Conservation (phyloP, 2,329 filamentous ascomycete species). For the Coniochaeta sp. region DNA sequence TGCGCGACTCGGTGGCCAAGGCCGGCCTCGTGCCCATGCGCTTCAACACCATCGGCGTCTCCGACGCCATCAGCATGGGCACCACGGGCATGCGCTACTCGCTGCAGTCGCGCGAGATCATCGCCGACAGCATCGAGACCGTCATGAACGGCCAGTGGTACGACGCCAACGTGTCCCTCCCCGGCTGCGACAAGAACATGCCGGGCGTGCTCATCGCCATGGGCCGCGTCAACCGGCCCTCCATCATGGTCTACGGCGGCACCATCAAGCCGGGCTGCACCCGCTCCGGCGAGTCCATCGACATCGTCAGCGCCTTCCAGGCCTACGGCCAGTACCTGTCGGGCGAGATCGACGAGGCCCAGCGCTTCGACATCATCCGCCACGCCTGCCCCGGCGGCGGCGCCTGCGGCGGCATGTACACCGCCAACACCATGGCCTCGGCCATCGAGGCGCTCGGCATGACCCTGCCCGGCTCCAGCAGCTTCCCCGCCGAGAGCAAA, state of each 20-base stretch:
- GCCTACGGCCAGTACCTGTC: conserved; percentile 92
- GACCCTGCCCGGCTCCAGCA: conserved; percentile 76
- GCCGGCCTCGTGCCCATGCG: conserved; percentile 87
- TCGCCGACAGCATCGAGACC: conserved; percentile 96
- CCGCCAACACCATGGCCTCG: conserved; percentile 69
- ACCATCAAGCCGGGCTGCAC: conserved; percentile 90
- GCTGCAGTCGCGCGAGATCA: conserved; percentile 89
- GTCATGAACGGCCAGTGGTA: conserved; percentile 99
- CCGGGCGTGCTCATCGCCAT: conserved; percentile 87
- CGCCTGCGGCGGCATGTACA: conserved; percentile 83
- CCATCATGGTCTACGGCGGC: conserved; percentile 96
- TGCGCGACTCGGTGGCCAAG: conserved; percentile 53
- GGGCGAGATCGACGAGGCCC: conserved; percentile 82
- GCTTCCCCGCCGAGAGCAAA: conserved; percentile 67
- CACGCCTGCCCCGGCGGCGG: conserved; percentile 81
- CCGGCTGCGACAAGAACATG: conserved; percentile 99
- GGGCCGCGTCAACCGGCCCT: conserved; percentile 88
- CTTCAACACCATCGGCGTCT: conserved; percentile 98
- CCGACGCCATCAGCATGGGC: conserved; percentile 96
- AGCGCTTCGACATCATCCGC: conserved; percentile 90
- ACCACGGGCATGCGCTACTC: conserved; percentile 96
- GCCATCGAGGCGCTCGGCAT: conserved; percentile 68
- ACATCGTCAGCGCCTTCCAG: conserved; percentile 97
- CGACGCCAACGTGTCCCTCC: conserved; percentile 92
- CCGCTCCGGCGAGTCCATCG: conserved; percentile 66